phyloP scores from a whole-genome alignment of 495 filamentous ascomycete species.

The Podospora tetraspora region DNA sequence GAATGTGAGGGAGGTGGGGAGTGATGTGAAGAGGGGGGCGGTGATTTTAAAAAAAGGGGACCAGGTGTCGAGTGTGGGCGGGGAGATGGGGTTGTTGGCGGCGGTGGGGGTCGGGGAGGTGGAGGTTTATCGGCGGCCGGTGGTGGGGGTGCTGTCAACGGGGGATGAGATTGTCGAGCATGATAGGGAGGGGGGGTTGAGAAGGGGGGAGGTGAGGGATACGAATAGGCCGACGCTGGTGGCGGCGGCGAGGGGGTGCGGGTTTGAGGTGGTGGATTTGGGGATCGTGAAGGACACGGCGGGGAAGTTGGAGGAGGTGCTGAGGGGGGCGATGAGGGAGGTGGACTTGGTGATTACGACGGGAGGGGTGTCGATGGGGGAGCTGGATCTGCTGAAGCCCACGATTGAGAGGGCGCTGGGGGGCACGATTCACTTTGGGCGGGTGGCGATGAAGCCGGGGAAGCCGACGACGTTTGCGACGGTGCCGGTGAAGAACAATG shows the following conservation, averaged over 20 bases:
- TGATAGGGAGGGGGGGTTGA: constrained; percentile 55
- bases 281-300: constrained; percentile 81
- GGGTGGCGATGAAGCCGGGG: constrained; percentile 95
- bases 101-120: constrained; percentile 74
- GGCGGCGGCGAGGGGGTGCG: constrained; percentile 67
- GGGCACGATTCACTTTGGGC: constrained; percentile 93
- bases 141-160: constrained; percentile 85
- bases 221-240: constrained; percentile 85
- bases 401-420: constrained; percentile 87
- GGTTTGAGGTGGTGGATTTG: constrained; percentile 75
- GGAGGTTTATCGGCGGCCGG: constrained; percentile 67
- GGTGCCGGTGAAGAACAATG: constrained; percentile 59
- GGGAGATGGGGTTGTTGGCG: constrained; percentile 84
- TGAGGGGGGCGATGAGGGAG: constrained; percentile 65
- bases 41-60: constrained; percentile 70
- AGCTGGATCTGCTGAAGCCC: constrained; percentile 94
- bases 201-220: constrained; percentile 82
- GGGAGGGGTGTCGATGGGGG: constrained; percentile 96
- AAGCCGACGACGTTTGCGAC: constrained; percentile 98
- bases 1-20: constrained; percentile 87
- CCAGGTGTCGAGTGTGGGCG: constrained; percentile 74
- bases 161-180: constrained; percentile 90
- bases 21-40: constrained; percentile 67
- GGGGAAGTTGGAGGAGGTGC: constrained; percentile 67
- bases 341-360: constrained; percentile 87